Conservation (phyloP, 192 early-diverging fungal genomes). For the Kickxella alabastrina region DNA sequence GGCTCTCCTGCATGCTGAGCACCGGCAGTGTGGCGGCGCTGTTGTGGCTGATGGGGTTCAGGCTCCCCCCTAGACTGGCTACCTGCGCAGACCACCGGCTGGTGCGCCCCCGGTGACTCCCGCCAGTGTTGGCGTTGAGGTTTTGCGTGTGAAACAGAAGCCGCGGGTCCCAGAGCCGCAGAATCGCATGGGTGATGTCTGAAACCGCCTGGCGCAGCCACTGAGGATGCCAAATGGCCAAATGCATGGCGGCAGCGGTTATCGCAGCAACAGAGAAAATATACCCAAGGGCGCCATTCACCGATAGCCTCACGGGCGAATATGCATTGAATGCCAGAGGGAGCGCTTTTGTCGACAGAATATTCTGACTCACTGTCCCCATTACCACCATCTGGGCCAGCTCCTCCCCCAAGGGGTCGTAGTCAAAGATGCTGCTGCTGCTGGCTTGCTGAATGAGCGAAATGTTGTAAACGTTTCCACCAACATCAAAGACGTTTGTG, state of each 20-base stretch:
- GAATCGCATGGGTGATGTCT: slow-evolving; percentile 18
- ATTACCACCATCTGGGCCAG: neutral
- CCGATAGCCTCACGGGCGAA: slow-evolving; percentile 44
- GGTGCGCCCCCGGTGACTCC: neutral
- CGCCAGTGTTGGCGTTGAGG: too few species aligned
- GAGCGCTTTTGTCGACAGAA: too few species aligned
- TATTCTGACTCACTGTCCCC: too few species aligned
- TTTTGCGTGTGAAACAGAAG: slow-evolving; percentile 12
- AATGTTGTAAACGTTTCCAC: slow-evolving; percentile 58
- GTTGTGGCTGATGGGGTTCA: too few species aligned
- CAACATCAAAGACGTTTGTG: slow-evolving; percentile 57
- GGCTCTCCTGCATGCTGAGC: too few species aligned
- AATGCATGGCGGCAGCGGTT: slow-evolving; percentile 32
- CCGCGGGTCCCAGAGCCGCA: slow-evolving; percentile 40
- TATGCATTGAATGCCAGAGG: slow-evolving; percentile 26
- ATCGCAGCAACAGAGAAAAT: slow-evolving; percentile 44
- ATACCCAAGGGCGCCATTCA: slow-evolving; percentile 44
- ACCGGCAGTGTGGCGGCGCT: too few species aligned
- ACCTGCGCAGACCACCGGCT: too few species aligned
- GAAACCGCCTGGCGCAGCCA: slow-evolving; percentile 24
- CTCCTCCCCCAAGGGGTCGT: too few species aligned
- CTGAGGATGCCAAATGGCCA: slow-evolving; percentile 38
- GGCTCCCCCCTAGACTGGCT: too few species aligned
- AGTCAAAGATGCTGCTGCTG: slow-evolving; percentile 2
- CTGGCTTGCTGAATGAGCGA: slow-evolving; percentile 38